Percentiles rank a stretch among this genome's conserved stretches.
These are phyloP conservation scores for Moesziomyces globuligerus DNA, from an alignment of 1,284 basidiomycete species.

Conservation along the genomic window DNA sequence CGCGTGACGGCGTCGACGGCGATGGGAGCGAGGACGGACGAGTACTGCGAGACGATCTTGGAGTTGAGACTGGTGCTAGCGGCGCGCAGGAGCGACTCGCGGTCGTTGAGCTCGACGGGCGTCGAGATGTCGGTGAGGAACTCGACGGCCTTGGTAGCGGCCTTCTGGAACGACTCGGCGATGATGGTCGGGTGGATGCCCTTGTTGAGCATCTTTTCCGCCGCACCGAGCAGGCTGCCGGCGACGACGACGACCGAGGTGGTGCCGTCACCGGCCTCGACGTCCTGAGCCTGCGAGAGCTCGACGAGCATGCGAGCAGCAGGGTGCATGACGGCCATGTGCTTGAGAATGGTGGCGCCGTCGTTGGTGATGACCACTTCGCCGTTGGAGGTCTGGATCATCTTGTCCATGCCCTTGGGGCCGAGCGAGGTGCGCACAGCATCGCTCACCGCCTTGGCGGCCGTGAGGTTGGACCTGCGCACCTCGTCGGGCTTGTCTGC, in stretches of 20 bases:
- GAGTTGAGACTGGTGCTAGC: conserved; percentile 96
- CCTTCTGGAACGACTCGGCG: conserved; percentile 93
- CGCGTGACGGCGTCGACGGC: conserved; percentile 87
- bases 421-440: conserved; percentile 96
- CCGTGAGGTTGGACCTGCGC: conserved; percentile 61
- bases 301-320: conserved; percentile 97
- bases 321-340: conserved; percentile 96
- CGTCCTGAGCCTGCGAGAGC: conserved; percentile 95
- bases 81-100: conserved; percentile 84
- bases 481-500: conserved; percentile 68
- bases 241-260: conserved; percentile 97
- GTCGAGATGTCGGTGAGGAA: conserved; percentile 92
- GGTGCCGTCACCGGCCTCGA: conserved; percentile 99
- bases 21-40: conserved; percentile 94
- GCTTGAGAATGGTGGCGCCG: conserved; percentile 96
- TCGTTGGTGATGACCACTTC: conserved; percentile 99
- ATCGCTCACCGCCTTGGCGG: conserved; percentile 86
- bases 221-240: conserved; percentile 88
- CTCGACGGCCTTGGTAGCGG: conserved; percentile 91
- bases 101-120: conserved; percentile 91
- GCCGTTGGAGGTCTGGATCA: conserved; percentile 97
- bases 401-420: conserved; percentile 99
- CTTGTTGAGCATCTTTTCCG: conserved; percentile 96
- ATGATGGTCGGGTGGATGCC: conserved; percentile 96
- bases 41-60: conserved; percentile 99